Evolutionary conservation across 2,329 filamentous ascomycete genomes (phyloP).

Genomic region (Calonectria pteridis): DNA sequence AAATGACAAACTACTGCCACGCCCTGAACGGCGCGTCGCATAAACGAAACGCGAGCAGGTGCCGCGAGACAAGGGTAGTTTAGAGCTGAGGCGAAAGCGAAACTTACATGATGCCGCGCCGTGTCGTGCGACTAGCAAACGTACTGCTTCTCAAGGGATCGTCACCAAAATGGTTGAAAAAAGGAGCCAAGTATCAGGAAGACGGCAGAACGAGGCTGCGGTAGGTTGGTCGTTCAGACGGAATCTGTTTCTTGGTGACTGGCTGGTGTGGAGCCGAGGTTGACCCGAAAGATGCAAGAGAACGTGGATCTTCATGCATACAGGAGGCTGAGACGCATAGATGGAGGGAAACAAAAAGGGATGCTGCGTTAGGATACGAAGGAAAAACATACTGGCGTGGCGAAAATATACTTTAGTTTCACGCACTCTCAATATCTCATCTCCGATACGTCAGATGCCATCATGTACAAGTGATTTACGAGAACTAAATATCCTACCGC

Average conservation of each 20-base stretch:
- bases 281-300: conserved; percentile 29
- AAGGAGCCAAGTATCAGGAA: not conserved
- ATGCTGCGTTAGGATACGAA: not conserved
- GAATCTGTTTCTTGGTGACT: conserved; percentile 9
- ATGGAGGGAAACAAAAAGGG: not conserved
- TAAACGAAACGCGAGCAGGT: conserved; percentile 26
- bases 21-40: conserved; percentile 24
- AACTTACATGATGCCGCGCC: conserved; percentile 12
- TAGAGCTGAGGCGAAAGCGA: not conserved
- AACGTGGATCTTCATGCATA: conserved; percentile 4
- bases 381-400: no score
- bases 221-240: conserved; percentile 11
- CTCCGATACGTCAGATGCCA: not conserved
- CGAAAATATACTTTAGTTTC: no score
- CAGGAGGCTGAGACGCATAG: not conserved
- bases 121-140: not conserved
- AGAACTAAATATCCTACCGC: not conserved
- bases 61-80: conserved; percentile 5
- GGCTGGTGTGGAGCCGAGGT: conserved; percentile 37
- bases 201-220: conserved; percentile 14
- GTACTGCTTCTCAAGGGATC: not conserved
- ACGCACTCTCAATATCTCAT: not conserved
- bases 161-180: not conserved
- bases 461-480: not conserved
- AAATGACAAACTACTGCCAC: conserved; percentile 10